A percentile compares a stretch with the other conserved stretches of the same genome.
Conservation (phyloP, 208 protist genomes). For the Herpetomonas samuelpessoai region DNA sequence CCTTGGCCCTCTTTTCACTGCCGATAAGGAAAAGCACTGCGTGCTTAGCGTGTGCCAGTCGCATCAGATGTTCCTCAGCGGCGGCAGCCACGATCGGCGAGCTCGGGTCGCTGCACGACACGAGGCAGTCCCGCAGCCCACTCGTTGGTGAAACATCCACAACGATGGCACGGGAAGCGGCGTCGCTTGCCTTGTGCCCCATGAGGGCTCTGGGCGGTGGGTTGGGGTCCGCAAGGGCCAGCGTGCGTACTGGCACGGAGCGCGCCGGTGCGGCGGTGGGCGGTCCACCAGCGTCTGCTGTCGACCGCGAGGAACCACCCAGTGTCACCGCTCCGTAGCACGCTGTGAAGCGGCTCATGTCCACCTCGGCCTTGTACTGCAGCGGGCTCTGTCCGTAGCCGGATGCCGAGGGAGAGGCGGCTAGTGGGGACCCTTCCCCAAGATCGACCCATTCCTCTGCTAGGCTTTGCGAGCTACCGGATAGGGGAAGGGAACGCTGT, state of each 20-base stretch:
- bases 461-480: not conserved
- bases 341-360: constrained; percentile 37
- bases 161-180: constrained; percentile 48
- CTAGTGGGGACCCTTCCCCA: not conserved
- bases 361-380: constrained; percentile 26
- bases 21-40: constrained; percentile 75
- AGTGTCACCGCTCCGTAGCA: constrained; percentile 8
- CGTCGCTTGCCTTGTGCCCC: constrained; percentile 14
- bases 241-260: constrained; percentile 47
- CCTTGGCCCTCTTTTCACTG: constrained; percentile 32
- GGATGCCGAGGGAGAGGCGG: not conserved
- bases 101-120: constrained; percentile 26
- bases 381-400: not conserved
- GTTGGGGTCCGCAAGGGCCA: constrained; percentile 39
- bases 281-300: not conserved
- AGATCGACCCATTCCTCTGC: not conserved
- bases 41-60: constrained; percentile 50
- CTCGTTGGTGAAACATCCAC: constrained; percentile 60
- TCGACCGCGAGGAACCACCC: not conserved
- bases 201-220: not conserved
- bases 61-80: constrained; percentile 60
- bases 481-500: too few species aligned
- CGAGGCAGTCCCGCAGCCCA: constrained; percentile 37
- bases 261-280: constrained; percentile 12
- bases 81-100: constrained; percentile 24